phyloP scores from a whole-genome alignment of 768 basidiomycete species.

The Trichaptum fuscoviolaceum region DNA sequence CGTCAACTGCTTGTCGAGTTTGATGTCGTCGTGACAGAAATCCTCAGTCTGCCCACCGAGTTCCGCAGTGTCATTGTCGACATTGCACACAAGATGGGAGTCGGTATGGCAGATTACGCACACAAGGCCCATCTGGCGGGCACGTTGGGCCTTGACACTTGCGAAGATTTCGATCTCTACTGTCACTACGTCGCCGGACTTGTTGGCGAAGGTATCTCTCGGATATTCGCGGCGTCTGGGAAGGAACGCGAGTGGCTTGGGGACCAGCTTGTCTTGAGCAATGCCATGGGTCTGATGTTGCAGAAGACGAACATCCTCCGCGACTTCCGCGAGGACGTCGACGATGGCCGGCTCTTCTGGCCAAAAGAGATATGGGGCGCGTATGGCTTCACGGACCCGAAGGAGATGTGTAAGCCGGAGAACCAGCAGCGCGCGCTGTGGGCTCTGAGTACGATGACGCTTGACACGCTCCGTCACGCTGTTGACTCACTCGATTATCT shows the following conservation, averaged over 20 bases:
- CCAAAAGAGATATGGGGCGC: conserved; percentile 86
- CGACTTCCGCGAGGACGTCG: conserved; percentile 88
- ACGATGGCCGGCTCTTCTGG: conserved; percentile 88
- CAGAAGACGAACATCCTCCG: conserved; percentile 99
- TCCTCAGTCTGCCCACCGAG: conserved; percentile 61
- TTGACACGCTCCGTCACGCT: conserved; percentile 85
- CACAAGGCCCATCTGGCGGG: conserved; percentile 73
- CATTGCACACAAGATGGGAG: conserved; percentile 84
- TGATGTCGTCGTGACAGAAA: conserved; percentile 72
- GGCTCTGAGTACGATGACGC: conserved; percentile 83
- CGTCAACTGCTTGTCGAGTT: conserved; percentile 81
- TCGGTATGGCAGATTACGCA: conserved; percentile 94
- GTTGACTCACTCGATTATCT: conserved; percentile 89
- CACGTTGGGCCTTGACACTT: conserved; percentile 62
- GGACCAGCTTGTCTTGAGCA: conserved; percentile 80
- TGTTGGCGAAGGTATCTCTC: conserved; percentile 91
- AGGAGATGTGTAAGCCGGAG: conserved; percentile 49
- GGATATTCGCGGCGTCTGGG: conserved; percentile 79
- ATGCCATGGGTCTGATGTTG: conserved; percentile 91
- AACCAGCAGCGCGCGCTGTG: conserved; percentile 67
- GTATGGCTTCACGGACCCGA: conserved; percentile 68
- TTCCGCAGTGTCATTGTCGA: conserved; percentile 79
- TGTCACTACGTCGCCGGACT: conserved; percentile 98
- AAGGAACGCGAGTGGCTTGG: conserved; percentile 75
- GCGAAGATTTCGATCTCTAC: conserved; percentile 92